Base-by-base conservation (phyloP, 352 stramenopile species). In the Pythium brachiatum region DNA sequence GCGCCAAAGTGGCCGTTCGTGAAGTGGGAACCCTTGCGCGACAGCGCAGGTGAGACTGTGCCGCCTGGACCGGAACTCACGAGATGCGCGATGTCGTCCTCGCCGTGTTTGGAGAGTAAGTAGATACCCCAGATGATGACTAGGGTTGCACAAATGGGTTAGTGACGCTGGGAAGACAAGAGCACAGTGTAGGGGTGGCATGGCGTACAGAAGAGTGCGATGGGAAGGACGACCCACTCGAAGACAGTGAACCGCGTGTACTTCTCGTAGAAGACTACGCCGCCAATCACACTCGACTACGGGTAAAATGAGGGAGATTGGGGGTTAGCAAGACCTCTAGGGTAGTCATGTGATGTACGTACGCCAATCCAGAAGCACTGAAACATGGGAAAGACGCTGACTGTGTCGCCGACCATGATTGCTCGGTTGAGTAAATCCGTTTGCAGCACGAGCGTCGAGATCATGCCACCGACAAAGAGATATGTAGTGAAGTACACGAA, bases 351-450 rank as follows among this genome's bases (percentile, higher is more conserved):
- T n/a, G 53, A 32, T 43, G 43, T 4, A 83, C 83, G 53, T 60
- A 94, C 85, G 18, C 85, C 82, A 61, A 94, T 94, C 83, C 85
- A 94, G 53, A 94, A 92, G 70, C 85, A 94, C 73, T 94, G 85
- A 56, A 94, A 94, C 80, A 94, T 92, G 1, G 85, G 85, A 53
- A 92, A 94, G 4, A 94, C 85, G 44, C 81, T 90, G 21, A 94
- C 78, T n/a, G 83, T 94, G 52, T 92, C 85, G 7, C 85, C 85
- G 6, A 64, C 68, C 85, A 94, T 94, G 65, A 94, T 92, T 11
- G 83, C 83, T 36, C 85, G 83, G 68, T 94, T 94, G 13, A 94
- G 69, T 58, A 92, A 50, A 50, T 94, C 83, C 0, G 85, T 94
- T 62, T 94, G 85, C n/a, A 92, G 73, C 56, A 92, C 75, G 52